phyloP scores from a whole-genome alignment of 306 rosid species.

The Sophora flavescens region DNA sequence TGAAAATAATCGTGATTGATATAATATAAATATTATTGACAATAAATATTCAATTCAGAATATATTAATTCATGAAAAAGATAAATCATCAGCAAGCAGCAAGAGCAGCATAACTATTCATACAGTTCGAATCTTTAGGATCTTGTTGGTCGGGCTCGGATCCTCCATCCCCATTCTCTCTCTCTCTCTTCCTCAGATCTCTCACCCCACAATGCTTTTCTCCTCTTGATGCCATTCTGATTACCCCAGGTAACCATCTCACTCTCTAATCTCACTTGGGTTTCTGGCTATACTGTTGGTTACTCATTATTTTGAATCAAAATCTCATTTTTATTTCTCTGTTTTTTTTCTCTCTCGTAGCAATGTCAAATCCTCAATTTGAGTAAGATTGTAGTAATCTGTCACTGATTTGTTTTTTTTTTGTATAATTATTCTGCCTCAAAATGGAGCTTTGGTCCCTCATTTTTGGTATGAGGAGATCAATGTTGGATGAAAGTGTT shows the following conservation, averaged over 20 bases:
- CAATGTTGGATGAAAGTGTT: constrained; percentile 45
- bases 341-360: neutral
- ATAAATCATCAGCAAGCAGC: constrained; percentile 9
- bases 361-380: neutral
- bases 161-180: constrained; percentile 55
- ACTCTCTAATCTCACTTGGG: constrained; percentile 1
- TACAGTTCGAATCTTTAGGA: constrained; percentile 59
- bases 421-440: neutral
- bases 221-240: constrained; percentile 55
- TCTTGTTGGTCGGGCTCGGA: constrained; percentile 64
- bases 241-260: constrained; percentile 48
- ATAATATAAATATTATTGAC: too few relatives aligned
- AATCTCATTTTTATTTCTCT: constrained; percentile 43
- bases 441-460: neutral
- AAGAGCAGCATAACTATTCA: neutral
- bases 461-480: constrained; percentile 43
- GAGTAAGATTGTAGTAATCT: constrained; percentile 16
- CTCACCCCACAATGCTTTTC: constrained; percentile 39
- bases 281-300: neutral
- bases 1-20: too few relatives aligned
- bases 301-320: constrained; percentile 35
- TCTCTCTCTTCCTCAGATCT: constrained; percentile 56
- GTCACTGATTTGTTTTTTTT: constrained; percentile 22
- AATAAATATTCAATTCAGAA: too few relatives aligned
- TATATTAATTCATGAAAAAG: too few relatives aligned